Evolutionary conservation across 2,329 filamentous ascomycete genomes (phyloP).

Genomic region (Neopestalotiopsis clavispora): DNA sequence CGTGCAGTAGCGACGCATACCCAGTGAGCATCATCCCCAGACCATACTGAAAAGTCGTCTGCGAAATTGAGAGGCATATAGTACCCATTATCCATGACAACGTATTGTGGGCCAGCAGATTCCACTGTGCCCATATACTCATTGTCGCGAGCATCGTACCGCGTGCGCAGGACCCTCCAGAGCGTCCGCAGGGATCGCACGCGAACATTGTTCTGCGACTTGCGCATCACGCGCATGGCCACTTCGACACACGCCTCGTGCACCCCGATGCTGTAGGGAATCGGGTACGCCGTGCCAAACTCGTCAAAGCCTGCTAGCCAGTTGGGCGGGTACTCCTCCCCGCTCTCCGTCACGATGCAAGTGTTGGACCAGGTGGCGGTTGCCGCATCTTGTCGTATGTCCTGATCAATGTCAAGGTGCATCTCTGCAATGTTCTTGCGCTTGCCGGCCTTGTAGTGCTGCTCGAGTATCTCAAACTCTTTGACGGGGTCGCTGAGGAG

Average conservation of each 20-base stretch:
- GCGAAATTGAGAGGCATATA: conserved; percentile 17
- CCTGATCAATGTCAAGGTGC: not conserved
- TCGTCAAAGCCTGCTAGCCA: conserved; percentile 18
- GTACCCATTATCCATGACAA: conserved; percentile 21
- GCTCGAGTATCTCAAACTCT: conserved; percentile 25
- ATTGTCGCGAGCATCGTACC: conserved; percentile 24
- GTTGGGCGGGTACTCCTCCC: conserved; percentile 18
- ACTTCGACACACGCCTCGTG: conserved; percentile 26
- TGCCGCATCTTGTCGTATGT: conserved; percentile 22
- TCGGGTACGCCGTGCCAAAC: conserved; percentile 4
- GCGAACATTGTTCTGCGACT: conserved; percentile 18
- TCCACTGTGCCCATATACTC: conserved; percentile 21
- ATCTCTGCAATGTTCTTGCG: conserved; percentile 11
- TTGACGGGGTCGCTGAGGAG: conserved; percentile 25
- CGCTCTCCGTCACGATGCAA: not conserved
- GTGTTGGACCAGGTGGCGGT: conserved; percentile 8
- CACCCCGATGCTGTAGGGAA: conserved; percentile 24
- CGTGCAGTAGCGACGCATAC: conserved; percentile 2
- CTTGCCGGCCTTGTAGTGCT: conserved; percentile 26
- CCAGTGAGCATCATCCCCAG: conserved; percentile 13
- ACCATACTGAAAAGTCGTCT: conserved; percentile 4
- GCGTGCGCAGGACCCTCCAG: conserved; percentile 27
- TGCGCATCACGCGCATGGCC: conserved; percentile 21
- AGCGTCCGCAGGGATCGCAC: conserved; percentile 24
- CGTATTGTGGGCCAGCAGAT: conserved; percentile 15